These are phyloP conservation scores for Coniochaeta sp. DNA, from an alignment of 2,329 filamentous ascomycete species.

Conservation along the genomic window DNA sequence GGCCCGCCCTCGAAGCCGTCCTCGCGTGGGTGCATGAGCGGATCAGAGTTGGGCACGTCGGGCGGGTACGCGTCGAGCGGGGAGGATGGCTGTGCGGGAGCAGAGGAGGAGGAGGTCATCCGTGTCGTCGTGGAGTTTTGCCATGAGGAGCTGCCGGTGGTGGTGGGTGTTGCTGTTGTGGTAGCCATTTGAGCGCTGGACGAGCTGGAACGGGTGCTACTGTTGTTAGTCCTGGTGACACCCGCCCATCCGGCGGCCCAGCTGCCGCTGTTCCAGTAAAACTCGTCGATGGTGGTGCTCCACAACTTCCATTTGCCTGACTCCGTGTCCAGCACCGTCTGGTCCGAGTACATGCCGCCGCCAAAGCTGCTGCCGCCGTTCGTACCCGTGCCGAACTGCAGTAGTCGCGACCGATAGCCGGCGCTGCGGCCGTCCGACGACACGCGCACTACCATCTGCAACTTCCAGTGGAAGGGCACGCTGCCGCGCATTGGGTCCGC, in stretches of 20 bases:
- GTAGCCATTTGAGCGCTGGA: too few species aligned
- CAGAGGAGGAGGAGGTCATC: too few species aligned
- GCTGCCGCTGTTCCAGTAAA: constrained; percentile 10
- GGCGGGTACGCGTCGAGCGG: background rate
- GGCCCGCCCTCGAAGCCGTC: constrained; percentile 9
- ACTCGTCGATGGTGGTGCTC: constrained; percentile 11
- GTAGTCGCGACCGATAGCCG: constrained; percentile 6
- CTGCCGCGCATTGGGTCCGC: constrained; percentile 3
- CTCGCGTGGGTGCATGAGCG: constrained; percentile 4
- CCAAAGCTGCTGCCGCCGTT: constrained; percentile 7
- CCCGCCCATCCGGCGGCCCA: constrained; percentile 8
- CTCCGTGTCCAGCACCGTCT: constrained; percentile 9
- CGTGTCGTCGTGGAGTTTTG: too few species aligned
- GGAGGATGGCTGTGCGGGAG: too few species aligned
- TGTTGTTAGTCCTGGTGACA: constrained; percentile 1
- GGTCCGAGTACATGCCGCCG: constrained; percentile 12
- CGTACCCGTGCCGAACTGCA: constrained; percentile 6
- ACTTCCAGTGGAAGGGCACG: constrained; percentile 10
- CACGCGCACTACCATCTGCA: constrained; percentile 9
- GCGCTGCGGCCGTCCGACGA: constrained; percentile 8
- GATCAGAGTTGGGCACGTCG: constrained; percentile 6
- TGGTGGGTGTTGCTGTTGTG: too few species aligned
- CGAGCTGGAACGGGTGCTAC: background rate
- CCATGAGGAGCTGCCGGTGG: too few species aligned
- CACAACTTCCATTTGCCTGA: constrained; percentile 8